Base-by-base conservation (phyloP, 2,329 filamentous ascomycete species). In the Fusarium sp. region DNA sequence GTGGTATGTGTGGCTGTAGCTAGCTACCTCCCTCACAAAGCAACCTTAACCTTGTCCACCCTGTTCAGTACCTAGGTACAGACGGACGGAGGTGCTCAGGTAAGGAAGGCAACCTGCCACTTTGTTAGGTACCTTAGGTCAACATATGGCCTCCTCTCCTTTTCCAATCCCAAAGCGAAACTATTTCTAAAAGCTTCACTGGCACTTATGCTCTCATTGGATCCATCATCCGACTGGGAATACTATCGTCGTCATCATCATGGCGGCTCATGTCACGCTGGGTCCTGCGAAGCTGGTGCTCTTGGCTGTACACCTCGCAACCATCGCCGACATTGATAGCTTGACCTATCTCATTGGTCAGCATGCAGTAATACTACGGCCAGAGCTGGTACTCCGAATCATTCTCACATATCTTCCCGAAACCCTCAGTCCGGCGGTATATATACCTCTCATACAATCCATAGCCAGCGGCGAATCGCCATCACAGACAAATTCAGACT, bases 331-430 rank as follows among this genome's bases (percentile, higher is more conserved):
- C 80, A 85, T 95, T 76, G 81, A 87, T 75, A 87, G 88, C 73
- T 84, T 96, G 68, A 86, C 88, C 64, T 85, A 85, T 60, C 85
- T 96, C 70, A 87, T 90, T 59, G 85, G 87, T 28, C 84, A 86
- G 44, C 84, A 93, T 75, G 82, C 83, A 60, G 84, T 87, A 62
- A 86, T 91, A 42, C 85, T 96, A 62, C 86, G 88, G 35, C 87
- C 88, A 50, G 90, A 93, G 64, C 84, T 94, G 20, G 80, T 94
- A 30, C 85, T 96, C 66, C 90, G 92, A 50, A 90, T 96, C 60
- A 83, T 97, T 28, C 87, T 97, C 51, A 94, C 92, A 26, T 94
- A 92, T 79, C 86, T 97, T 2, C 94, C 94, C 32, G 93, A 96
- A 81, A 91, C 88, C 48, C 79, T 90, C 10, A 88, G 88, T 10